phyloP scores from a whole-genome alignment of 2,329 filamentous ascomycete genomes.

The Aureobasidium sp. region DNA sequence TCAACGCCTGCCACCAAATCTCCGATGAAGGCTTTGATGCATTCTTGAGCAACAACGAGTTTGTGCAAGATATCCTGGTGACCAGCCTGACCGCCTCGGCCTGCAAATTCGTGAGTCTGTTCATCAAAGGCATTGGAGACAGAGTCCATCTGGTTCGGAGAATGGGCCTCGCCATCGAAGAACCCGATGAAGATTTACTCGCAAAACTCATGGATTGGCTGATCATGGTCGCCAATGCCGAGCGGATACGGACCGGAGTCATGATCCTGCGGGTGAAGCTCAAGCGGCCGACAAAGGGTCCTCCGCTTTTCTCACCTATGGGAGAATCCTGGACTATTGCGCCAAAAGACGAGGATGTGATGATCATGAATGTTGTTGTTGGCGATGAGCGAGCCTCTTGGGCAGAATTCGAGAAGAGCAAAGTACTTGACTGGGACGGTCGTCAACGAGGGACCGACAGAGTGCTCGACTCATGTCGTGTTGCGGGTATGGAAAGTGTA shows the following conservation, averaged over 20 bases:
- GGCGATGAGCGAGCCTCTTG: not conserved
- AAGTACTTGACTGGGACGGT: not conserved
- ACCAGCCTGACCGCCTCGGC: not conserved
- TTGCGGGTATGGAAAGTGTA: slow-evolving; percentile 9
- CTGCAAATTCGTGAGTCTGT: not conserved
- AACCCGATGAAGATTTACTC: not conserved
- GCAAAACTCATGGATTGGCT: not conserved
- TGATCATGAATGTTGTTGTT: not conserved
- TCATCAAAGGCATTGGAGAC: not conserved
- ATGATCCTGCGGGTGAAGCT: not conserved
- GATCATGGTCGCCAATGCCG: not conserved
- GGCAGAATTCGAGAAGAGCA: not conserved
- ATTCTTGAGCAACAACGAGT: not conserved
- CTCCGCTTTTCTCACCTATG: not conserved
- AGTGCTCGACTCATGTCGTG: slow-evolving; percentile 5
- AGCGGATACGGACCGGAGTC: not conserved
- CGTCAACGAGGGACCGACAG: not conserved
- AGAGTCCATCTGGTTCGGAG: not conserved
- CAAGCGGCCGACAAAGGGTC: not conserved
- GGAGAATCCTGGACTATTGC: not conserved
- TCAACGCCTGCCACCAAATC: not conserved
- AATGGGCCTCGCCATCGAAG: not conserved
- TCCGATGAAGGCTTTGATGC: not conserved
- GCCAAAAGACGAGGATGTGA: not conserved
- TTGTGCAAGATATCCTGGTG: not conserved